Percentiles rank a stretch among this genome's conserved stretches.
Evolutionary conservation across 345 rosid species (phyloP).

Genomic region (Aquilaria yunnanensis): DNA sequence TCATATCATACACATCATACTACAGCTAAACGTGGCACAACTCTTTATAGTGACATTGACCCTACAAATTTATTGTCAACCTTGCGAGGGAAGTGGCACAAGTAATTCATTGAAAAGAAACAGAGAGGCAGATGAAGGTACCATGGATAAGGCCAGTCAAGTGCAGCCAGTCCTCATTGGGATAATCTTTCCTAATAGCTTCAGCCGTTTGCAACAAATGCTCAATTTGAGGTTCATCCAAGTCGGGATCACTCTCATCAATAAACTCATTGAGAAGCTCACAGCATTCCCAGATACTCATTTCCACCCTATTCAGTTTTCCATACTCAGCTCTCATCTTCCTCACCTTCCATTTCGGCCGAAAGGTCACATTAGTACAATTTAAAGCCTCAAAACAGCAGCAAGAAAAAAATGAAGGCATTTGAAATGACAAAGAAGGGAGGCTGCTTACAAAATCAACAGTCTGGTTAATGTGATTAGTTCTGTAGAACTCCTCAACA

Average conservation of each 20-base stretch:
- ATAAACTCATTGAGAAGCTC: constrained; percentile 50
- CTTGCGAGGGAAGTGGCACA: background rate
- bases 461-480: constrained; percentile 75
- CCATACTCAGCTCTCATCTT: constrained; percentile 30
- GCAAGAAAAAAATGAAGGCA: background rate
- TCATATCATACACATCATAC: constrained; percentile 8
- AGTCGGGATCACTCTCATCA: constrained; percentile 65
- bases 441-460: constrained; percentile 55
- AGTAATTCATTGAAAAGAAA: too few species aligned
- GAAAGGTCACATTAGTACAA: background rate
- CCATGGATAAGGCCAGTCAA: constrained; percentile 64
- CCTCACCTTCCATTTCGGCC: constrained; percentile 13
- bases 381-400: background rate
- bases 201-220: constrained; percentile 70
- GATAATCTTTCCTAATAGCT: constrained; percentile 57
- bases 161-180: constrained; percentile 59
- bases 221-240: constrained; percentile 59
- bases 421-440: background rate
- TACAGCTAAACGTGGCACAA: background rate
- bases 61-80: too few species aligned
- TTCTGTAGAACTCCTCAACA: constrained; percentile 69
- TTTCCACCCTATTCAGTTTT: constrained; percentile 27
- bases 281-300: constrained; percentile 64
- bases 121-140: background rate
- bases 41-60: too few species aligned